These are phyloP conservation scores for Schizochytrium sp. DNA, from an alignment of 108 stramenopile species.

Conservation along the genomic window DNA sequence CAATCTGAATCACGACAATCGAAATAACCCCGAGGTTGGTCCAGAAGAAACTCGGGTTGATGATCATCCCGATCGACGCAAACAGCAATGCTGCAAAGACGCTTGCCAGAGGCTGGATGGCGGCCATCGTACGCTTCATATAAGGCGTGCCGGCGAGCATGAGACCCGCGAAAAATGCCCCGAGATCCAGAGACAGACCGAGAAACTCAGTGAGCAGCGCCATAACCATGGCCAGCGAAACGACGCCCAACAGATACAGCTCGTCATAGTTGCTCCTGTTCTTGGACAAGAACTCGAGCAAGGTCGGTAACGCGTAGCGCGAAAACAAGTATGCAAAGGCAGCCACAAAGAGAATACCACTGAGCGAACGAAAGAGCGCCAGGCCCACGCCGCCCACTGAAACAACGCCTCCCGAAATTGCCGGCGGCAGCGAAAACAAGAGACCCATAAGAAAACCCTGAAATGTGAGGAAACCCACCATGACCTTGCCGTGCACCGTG, in stretches of 20 bases:
- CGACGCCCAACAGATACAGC: conserved; percentile 13
- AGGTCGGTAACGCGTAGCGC: not conserved
- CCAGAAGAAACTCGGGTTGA: conserved; percentile 15
- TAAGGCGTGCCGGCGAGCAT: conserved; percentile 12
- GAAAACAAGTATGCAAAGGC: not conserved
- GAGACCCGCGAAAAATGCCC: conserved; percentile 27
- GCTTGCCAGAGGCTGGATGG: not conserved
- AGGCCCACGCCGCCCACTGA: not conserved
- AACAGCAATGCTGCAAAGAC: conserved; percentile 23
- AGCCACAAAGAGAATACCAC: not conserved
- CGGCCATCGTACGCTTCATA: not conserved
- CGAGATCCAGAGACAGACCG: conserved; percentile 25
- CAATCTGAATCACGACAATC: not conserved
- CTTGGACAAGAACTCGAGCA: conserved; percentile 1
- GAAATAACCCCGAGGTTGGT: not conserved
- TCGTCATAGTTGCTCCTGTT: not conserved
- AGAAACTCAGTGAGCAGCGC: not conserved
- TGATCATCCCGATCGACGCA: conserved; percentile 23
- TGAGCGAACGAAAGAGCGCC: not conserved
- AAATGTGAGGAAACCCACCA: conserved; percentile 12
- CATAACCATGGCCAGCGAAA: conserved; percentile 1
- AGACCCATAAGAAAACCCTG: conserved; percentile 28
- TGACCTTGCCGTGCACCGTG: not conserved
- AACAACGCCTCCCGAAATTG: not conserved
- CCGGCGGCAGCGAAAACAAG: conserved; percentile 20